Evolutionary conservation across 805 yeast genomes (phyloP).

Genomic region (Wickerhamiella kurtzmanii): DNA sequence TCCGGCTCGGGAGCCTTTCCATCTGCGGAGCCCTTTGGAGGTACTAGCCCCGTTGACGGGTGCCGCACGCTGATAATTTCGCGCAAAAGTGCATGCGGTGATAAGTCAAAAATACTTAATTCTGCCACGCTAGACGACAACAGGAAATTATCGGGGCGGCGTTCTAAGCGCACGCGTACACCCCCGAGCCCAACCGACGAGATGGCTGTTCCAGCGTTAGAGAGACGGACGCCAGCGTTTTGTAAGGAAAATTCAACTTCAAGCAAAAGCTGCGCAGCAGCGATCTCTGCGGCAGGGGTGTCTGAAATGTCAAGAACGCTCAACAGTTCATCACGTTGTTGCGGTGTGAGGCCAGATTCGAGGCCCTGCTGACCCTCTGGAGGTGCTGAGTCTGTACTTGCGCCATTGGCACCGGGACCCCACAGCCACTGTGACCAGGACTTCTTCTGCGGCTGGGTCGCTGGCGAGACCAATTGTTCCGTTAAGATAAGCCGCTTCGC

Average conservation of each 20-base stretch:
- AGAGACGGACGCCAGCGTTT: constrained; percentile 63
- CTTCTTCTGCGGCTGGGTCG: constrained; percentile 3
- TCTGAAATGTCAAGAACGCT: constrained; percentile 91
- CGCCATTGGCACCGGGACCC: constrained; percentile 10
- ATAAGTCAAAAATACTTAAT: constrained; percentile 77
- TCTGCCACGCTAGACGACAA: constrained; percentile 65
- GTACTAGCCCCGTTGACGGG: neutral
- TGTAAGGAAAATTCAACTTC: constrained; percentile 55
- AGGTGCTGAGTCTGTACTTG: neutral
- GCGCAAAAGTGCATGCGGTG: constrained; percentile 63
- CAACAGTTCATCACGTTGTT: constrained; percentile 76
- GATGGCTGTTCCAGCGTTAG: constrained; percentile 31
- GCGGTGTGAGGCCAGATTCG: constrained; percentile 47
- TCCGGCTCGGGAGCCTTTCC: constrained; percentile 3
- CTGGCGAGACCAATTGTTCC: constrained; percentile 32
- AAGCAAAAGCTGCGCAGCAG: constrained; percentile 36
- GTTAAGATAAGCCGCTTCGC: constrained; percentile 35
- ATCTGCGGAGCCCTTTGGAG: neutral
- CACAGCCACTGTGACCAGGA: constrained; percentile 20
- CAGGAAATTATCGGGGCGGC: constrained; percentile 66
- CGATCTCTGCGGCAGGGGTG: constrained; percentile 14
- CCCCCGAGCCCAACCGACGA: constrained; percentile 78
- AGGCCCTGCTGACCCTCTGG: too few relatives aligned
- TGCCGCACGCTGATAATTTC: constrained; percentile 11
- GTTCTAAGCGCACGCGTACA: constrained; percentile 56